Evolutionary conservation across 176 grass and related monocot species (phyloP).

Genomic region (Musa beccarii): DNA sequence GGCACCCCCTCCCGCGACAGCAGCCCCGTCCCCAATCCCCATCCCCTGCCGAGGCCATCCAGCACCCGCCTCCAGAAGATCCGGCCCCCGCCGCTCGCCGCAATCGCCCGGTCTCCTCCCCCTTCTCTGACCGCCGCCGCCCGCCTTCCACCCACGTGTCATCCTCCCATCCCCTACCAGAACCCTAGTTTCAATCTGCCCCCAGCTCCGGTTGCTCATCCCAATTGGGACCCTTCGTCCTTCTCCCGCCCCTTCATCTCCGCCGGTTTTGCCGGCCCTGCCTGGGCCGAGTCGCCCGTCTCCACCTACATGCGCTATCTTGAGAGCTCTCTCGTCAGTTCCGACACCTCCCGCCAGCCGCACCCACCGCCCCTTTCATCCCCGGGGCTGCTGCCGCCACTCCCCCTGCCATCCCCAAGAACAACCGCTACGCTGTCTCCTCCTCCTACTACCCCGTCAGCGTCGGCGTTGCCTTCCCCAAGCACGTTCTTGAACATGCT

Average conservation of each 20-base stretch:
- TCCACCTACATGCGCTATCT: constrained; percentile 81
- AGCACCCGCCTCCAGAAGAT: constrained; percentile 76
- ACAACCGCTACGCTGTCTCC: not conserved
- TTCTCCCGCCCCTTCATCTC: constrained; percentile 33
- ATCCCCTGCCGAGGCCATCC: constrained; percentile 28
- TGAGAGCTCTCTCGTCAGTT: constrained; percentile 64
- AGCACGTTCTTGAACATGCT: constrained; percentile 52
- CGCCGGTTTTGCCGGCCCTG: constrained; percentile 17
- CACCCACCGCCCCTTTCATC: constrained; percentile 8
- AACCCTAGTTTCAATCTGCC: constrained; percentile 22
- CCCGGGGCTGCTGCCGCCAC: constrained; percentile 20
- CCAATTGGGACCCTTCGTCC: constrained; percentile 28
- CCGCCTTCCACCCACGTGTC: not conserved
- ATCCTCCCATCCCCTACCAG: constrained; percentile 2
- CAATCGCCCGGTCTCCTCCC: constrained; percentile 40
- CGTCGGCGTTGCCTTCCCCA: constrained; percentile 31
- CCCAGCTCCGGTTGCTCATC: constrained; percentile 6
- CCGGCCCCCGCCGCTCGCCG: constrained; percentile 58
- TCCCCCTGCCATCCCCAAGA: constrained; percentile 21
- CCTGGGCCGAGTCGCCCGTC: constrained; percentile 60
- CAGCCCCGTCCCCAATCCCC: constrained; percentile 25
- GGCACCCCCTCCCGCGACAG: constrained; percentile 55
- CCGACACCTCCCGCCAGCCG: constrained; percentile 14
- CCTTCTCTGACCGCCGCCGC: not conserved
- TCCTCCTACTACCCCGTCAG: not conserved